A percentile compares a stretch with the other conserved stretches of the same genome.
phyloP scores from a whole-genome alignment of 139 green algal species.

The Tetradesmus obliquus region DNA sequence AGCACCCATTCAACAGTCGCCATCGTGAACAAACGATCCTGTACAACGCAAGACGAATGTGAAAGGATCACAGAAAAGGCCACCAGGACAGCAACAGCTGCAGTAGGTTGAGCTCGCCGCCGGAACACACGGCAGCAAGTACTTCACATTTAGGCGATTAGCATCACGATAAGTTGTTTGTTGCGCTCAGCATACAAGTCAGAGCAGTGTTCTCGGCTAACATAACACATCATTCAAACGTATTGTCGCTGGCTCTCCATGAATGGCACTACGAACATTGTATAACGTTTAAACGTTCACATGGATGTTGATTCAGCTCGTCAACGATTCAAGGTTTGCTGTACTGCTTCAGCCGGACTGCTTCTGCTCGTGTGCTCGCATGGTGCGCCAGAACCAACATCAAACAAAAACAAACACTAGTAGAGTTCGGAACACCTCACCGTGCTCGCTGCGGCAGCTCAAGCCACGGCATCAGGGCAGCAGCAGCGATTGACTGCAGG shows the following conservation, averaged over 20 bases:
- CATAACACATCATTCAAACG: neutral
- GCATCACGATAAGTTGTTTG: neutral
- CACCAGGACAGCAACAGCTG: neutral
- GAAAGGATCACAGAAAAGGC: neutral
- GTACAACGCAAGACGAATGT: neutral
- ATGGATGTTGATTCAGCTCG: neutral
- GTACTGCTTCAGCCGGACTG: neutral
- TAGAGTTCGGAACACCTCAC: neutral
- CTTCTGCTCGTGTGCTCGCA: neutral
- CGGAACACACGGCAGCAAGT: neutral
- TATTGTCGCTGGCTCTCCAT: neutral
- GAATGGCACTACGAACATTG: neutral
- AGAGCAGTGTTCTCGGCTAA: neutral
- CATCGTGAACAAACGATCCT: conserved; percentile 42
- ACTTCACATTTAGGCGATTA: neutral
- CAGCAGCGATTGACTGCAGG: neutral
- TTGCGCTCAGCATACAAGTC: neutral
- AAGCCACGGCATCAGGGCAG: neutral
- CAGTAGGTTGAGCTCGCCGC: neutral
- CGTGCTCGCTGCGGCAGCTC: neutral
- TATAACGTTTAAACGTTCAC: neutral
- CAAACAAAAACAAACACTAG: neutral
- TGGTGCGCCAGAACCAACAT: neutral
- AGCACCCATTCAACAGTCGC: conserved; percentile 51
- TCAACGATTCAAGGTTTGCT: neutral